Evolutionary conservation across 2,329 filamentous ascomycete genomes (phyloP).

Genomic region (Alternaria panax): DNA sequence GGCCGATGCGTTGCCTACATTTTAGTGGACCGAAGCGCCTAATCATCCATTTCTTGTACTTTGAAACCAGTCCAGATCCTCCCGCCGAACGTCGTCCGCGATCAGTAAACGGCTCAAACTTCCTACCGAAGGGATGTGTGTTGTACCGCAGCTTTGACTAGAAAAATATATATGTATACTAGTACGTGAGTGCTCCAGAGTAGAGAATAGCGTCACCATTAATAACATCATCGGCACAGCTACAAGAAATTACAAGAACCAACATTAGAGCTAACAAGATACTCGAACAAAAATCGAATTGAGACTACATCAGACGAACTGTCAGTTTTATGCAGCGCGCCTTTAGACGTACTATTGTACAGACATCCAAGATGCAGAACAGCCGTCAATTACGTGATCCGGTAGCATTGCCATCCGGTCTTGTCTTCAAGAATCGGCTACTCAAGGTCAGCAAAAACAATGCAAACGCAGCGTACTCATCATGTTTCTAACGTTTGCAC

Average conservation of each 20-base stretch:
- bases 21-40: neutral
- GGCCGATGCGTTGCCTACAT: neutral
- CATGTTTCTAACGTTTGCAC: conserved; percentile 39
- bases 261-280: neutral
- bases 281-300: neutral
- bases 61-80: neutral
- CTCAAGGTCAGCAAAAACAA: conserved; percentile 57
- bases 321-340: neutral
- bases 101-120: neutral
- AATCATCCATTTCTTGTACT: neutral
- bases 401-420: conserved; percentile 35
- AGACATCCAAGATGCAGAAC: neutral
- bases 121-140: neutral
- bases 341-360: neutral
- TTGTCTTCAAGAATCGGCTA: conserved; percentile 48
- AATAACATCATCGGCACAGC: neutral
- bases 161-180: neutral
- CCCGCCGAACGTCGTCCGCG: neutral
- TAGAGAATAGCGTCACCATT: neutral
- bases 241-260: neutral
- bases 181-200: neutral
- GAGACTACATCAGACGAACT: neutral
- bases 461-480: conserved; percentile 54
- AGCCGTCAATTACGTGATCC: conserved; percentile 12
- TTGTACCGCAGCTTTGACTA: neutral